Conservation (phyloP, 1,284 basidiomycete species). For the Inonotus obliquus region DNA sequence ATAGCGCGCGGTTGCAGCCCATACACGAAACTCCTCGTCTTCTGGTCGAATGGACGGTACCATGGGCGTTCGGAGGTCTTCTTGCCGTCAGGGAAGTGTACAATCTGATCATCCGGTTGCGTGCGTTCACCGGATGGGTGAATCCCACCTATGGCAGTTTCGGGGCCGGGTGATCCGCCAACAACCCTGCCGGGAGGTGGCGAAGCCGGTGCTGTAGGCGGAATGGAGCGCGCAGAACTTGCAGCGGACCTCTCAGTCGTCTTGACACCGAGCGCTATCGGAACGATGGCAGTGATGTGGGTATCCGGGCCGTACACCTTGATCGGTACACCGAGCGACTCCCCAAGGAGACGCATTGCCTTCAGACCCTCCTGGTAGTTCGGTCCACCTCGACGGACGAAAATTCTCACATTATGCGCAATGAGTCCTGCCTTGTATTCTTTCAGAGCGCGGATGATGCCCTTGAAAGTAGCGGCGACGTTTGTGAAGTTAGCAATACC, state of each 20-base stretch:
- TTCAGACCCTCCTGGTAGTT: constrained; percentile 99
- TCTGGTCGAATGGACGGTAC: constrained; percentile 88
- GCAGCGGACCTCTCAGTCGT: constrained; percentile 33
- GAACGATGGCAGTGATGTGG: constrained; percentile 98
- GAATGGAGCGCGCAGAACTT: constrained; percentile 32
- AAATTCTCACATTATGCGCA: constrained; percentile 86
- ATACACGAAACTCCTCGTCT: constrained; percentile 94
- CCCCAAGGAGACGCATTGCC: constrained; percentile 97
- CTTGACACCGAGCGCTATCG: constrained; percentile 88
- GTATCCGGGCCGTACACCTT: constrained; percentile 97
- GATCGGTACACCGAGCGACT: constrained; percentile 96
- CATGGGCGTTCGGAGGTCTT: constrained; percentile 52
- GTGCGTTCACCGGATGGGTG: constrained; percentile 78
- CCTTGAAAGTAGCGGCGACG: constrained; percentile 99
- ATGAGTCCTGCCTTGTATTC: constrained; percentile 87
- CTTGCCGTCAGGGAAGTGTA: constrained; percentile 57
- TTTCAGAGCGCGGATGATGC: constrained; percentile 96
- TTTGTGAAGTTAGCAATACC: constrained; percentile 99
- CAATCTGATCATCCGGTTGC: constrained; percentile 85
- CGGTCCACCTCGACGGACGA: constrained; percentile 96
- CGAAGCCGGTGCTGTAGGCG: constrained; percentile 36
- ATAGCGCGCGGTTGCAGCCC: constrained; percentile 99
- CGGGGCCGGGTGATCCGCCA: constrained; percentile 29
- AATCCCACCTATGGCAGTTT: constrained; percentile 64
- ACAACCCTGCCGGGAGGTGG: constrained; percentile 33